phyloP scores from a whole-genome alignment of 139 green algal genomes.

The Tetradesmus lagerheimii region DNA sequence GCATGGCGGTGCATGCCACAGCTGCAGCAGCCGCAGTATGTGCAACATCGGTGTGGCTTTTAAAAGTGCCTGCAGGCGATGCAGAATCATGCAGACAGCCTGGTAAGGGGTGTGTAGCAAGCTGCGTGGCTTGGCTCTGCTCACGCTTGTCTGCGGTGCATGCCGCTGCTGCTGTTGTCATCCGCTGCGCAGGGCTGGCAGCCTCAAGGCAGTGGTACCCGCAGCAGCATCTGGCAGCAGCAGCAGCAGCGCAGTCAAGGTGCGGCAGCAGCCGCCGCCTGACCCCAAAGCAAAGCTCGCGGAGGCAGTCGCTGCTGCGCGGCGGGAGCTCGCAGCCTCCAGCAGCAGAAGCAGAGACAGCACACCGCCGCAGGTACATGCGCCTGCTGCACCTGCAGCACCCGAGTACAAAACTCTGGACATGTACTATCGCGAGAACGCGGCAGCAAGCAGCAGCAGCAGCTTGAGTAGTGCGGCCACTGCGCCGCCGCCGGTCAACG shows the following conservation, averaged over 20 bases:
- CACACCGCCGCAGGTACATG: not conserved
- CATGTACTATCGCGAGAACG: conserved; percentile 39
- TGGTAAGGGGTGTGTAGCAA: too few species aligned
- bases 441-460: conserved; percentile 27
- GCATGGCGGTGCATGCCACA: too few species aligned
- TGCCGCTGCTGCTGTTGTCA: not conserved
- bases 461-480: conserved; percentile 17
- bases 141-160: too few species aligned
- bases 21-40: too few species aligned
- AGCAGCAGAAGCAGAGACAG: conserved; percentile 29
- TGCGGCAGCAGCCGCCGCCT: conserved; percentile 12
- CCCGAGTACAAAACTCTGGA: conserved; percentile 44
- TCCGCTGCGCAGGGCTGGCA: not conserved
- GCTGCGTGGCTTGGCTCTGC: too few species aligned
- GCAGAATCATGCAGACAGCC: too few species aligned
- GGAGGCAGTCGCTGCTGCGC: conserved; percentile 50
- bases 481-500: conserved; percentile 21
- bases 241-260: conserved; percentile 1
- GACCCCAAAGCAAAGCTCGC: conserved; percentile 55
- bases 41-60: too few species aligned
- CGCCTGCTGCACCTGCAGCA: not conserved
- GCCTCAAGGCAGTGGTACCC: not conserved
- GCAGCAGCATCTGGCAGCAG: conserved; percentile 16
- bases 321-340: conserved; percentile 55
- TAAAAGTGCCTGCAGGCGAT: too few species aligned